These are phyloP conservation scores for Suillus americanus DNA, from an alignment of 768 basidiomycete genomes.

Conservation along the genomic window DNA sequence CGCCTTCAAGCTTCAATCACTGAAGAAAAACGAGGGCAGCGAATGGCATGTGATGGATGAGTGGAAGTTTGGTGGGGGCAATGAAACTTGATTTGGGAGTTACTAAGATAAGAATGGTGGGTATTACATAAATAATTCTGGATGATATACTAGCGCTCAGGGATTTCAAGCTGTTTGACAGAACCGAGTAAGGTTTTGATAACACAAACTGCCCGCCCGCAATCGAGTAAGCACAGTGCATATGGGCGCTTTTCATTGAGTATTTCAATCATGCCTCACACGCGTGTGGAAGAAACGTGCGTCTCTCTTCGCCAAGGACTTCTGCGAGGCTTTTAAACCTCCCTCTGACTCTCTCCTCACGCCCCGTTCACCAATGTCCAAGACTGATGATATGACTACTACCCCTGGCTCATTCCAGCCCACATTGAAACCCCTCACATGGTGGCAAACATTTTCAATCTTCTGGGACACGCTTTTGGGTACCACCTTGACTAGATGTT, in stretches of 20 bases:
- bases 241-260: not conserved
- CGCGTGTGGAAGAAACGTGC: not conserved
- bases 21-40: too few species aligned
- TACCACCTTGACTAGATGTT: slow-evolving; percentile 27
- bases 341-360: not conserved
- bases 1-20: too few species aligned
- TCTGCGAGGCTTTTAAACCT: not conserved
- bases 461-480: slow-evolving; percentile 7
- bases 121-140: too few species aligned
- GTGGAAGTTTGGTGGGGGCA: too few species aligned
- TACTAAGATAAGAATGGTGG: too few species aligned
- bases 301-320: not conserved
- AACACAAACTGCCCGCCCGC: too few species aligned
- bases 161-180: too few species aligned
- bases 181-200: too few species aligned
- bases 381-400: not conserved
- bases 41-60: too few species aligned
- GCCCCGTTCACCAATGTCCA: not conserved
- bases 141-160: too few species aligned
- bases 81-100: too few species aligned
- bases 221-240: not conserved
- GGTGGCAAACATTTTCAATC: not conserved
- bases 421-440: not conserved
- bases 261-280: not conserved
- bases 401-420: not conserved